A percentile compares a stretch with the other conserved stretches of the same genome.
phyloP scores from a whole-genome alignment of 202 grass and related monocot species.

The Brachypodium distachyon region DNA sequence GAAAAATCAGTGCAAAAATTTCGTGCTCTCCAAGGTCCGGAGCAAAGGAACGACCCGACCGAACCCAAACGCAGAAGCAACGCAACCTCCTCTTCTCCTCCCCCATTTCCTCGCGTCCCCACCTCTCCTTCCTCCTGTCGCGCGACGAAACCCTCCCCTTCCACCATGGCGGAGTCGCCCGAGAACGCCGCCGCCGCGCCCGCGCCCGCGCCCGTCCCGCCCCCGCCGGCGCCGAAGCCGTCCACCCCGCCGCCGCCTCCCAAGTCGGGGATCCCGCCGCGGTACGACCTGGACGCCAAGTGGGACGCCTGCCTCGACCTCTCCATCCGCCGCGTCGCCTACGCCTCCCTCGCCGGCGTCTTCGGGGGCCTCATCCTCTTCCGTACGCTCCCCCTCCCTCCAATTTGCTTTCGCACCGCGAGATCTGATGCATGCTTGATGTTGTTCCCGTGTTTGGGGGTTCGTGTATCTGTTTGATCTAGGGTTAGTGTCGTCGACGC shows the following conservation, averaged over 20 bases:
- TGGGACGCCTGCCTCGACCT: slow-evolving; percentile 87
- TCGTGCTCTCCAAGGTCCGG: no score
- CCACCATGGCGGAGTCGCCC: slow-evolving; percentile 38
- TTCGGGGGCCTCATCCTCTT: slow-evolving; percentile 73
- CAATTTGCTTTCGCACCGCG: neutral
- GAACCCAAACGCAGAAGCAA: neutral
- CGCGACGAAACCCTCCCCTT: neutral
- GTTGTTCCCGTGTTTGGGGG: neutral
- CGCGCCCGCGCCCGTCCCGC: neutral
- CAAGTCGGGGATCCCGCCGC: slow-evolving; percentile 36
- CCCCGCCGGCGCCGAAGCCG: neutral
- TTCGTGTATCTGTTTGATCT: neutral
- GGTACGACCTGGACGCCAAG: slow-evolving; percentile 76
- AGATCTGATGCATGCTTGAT: slow-evolving; percentile 6
- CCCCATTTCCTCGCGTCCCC: neutral
- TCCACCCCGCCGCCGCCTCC: slow-evolving; percentile 9
- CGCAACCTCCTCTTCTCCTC: neutral
- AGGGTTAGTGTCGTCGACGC: slow-evolving; percentile 17
- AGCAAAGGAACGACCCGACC: neutral
- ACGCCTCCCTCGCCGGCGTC: slow-evolving; percentile 74
- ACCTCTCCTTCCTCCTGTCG: neutral
- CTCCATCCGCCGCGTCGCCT: slow-evolving; percentile 80
- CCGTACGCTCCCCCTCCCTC: slow-evolving; percentile 25
- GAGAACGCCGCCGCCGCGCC: slow-evolving; percentile 33
- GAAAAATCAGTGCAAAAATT: no score